These are phyloP conservation scores for Nitzschia inconspicua DNA, from an alignment of 108 stramenopile species.

Conservation along the genomic window DNA sequence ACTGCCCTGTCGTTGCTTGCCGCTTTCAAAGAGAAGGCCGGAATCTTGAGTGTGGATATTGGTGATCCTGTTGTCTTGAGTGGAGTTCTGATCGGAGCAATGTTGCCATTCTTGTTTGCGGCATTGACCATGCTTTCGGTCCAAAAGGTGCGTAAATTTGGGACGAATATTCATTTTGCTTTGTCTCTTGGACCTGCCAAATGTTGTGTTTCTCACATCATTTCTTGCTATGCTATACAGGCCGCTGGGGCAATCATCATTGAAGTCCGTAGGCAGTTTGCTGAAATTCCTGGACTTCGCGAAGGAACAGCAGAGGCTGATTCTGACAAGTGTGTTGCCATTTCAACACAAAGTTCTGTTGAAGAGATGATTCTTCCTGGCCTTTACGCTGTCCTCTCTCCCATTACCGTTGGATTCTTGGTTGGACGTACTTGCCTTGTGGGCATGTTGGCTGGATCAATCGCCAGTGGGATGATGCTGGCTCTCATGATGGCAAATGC, in stretches of 20 bases:
- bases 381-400: conserved; percentile 65
- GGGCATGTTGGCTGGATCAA: conserved; percentile 72
- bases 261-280: conserved; percentile 93
- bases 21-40: conserved; percentile 85
- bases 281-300: conserved; percentile 64
- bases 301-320: conserved; percentile 79
- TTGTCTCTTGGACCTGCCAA: neutral
- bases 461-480: conserved; percentile 89
- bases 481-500: conserved; percentile 94
- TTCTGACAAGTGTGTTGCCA: conserved; percentile 72
- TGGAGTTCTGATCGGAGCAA: conserved; percentile 90
- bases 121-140: conserved; percentile 97
- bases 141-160: conserved; percentile 48
- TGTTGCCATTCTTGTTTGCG: conserved; percentile 96
- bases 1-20: conserved; percentile 86
- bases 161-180: neutral
- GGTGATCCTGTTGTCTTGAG: conserved; percentile 81
- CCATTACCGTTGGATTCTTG: conserved; percentile 72
- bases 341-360: conserved; percentile 63
- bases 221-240: conserved; percentile 24
- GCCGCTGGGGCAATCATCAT: conserved; percentile 93
- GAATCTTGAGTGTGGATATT: conserved; percentile 55
- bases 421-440: conserved; percentile 73
- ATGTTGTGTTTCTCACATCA: neutral
- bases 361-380: conserved; percentile 84